Base-by-base conservation (phyloP, 2,329 filamentous ascomycete genomes). In the Pseudogymnoascus sp. region DNA sequence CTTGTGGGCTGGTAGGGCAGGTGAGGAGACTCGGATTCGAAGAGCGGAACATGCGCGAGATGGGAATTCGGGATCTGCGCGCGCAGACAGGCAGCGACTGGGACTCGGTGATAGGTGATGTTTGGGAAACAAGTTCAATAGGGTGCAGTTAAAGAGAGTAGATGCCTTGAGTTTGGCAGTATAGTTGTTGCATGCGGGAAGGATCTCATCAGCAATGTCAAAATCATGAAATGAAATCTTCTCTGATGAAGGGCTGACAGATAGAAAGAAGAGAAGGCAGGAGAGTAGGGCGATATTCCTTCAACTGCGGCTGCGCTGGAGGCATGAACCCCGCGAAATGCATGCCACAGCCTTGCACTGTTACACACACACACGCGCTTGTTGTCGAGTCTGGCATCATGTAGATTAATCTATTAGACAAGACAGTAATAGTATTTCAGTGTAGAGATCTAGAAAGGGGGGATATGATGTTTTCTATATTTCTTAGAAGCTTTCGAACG, bases 61-160 rank as follows among this genome's bases (percentile, higher is more conserved):
- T 40, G 8, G 15, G 15, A 42, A 21, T 12, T 42, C 18, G 39
- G 25, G 35, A 39, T 31, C 58, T 65, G 64, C 62, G 62, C 58
- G 33, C 63, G 64, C 63, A 52, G 61, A 45, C 39, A 36, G 60
- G 60, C 60, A 61, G 12, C 13, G 60, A 40, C 29, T 39, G 39
- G 42, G 31, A 58, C 63, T 65, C 64, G 60, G 52, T 29, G 59
- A 29, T 58, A 35, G 18, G 18, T 18, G 18, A 18, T 18, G 18
- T 18, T 60, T 75, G 10, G 10, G 33, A 36, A 36, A 36, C 33
- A 36, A 36, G 12, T 36, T 8, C 15, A 40, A 5, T 9, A 40
- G 15, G 37, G 15, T 39, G n/a, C 6, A 18, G 37, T 10, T 40
- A 40, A 18, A 18, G 18, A 18, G 37, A 40, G 15, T 40, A 18